A percentile compares a stretch with the other conserved stretches of the same genome.
Conservation (phyloP, 1,284 basidiomycete genomes). For the Naganishia sp. region DNA sequence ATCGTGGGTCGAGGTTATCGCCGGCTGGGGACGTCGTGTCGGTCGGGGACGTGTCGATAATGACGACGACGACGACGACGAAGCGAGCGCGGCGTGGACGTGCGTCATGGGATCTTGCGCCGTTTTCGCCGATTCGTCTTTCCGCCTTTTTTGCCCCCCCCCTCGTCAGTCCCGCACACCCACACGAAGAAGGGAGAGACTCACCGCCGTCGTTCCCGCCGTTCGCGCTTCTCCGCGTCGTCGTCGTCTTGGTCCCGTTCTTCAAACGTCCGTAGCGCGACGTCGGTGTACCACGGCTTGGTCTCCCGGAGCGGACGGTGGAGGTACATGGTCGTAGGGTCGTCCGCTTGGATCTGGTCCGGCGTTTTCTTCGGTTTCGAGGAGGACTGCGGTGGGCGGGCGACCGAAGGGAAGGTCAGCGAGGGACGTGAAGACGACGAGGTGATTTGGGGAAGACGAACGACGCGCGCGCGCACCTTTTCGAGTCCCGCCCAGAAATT, state of each 20-base stretch:
- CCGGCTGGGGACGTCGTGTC: neutral
- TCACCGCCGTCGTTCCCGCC: conserved; percentile 46
- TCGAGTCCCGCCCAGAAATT: conserved; percentile 54
- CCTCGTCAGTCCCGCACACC: neutral
- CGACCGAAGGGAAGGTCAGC: neutral
- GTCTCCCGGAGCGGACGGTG: conserved; percentile 52
- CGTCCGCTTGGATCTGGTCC: conserved; percentile 47
- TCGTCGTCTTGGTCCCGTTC: conserved; percentile 45
- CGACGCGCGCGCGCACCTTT: no score
- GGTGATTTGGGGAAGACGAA: neutral
- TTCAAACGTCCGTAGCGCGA: conserved; percentile 47
- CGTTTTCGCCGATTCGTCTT: conserved; percentile 46
- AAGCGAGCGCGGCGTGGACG: conserved; percentile 37
- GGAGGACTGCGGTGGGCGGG: conserved; percentile 12
- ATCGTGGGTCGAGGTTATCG: neutral
- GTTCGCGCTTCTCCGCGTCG: conserved; percentile 42
- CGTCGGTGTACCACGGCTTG: conserved; percentile 54
- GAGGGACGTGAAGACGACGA: neutral
- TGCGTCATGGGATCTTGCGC: conserved; percentile 49
- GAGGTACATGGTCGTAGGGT: conserved; percentile 54
- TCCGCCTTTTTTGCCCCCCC: conserved; percentile 39
- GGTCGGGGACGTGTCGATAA: conserved; percentile 9
- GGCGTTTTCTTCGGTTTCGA: conserved; percentile 37
- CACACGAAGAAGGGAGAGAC: conserved; percentile 23
- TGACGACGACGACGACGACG: no score